A percentile compares a stretch with the other conserved stretches of the same genome.
phyloP scores from a whole-genome alignment of 1,284 basidiomycete species.

The Peniophora sp. region DNA sequence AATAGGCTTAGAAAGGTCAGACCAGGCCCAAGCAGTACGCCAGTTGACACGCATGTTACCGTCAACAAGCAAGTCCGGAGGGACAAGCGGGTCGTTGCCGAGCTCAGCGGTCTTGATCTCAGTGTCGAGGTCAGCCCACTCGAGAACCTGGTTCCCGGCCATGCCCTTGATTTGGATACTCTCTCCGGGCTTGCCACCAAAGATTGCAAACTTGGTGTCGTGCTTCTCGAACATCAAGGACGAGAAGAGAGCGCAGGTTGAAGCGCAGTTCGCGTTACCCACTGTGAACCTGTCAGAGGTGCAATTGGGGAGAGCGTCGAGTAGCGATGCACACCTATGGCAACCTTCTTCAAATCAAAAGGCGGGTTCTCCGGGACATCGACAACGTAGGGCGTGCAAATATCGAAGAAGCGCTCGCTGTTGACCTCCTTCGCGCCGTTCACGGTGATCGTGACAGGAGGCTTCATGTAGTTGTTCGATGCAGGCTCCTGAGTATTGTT shows the following conservation, averaged over 20 bases:
- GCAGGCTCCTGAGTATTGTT: slow-evolving; percentile 37
- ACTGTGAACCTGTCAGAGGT: slow-evolving; percentile 21
- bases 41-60: slow-evolving; percentile 54
- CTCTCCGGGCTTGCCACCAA: slow-evolving; percentile 51
- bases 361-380: slow-evolving; percentile 40
- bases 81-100: slow-evolving; percentile 49
- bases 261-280: slow-evolving; percentile 48
- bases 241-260: slow-evolving; percentile 59
- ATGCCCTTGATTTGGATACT: slow-evolving; percentile 54
- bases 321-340: neutral
- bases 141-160: slow-evolving; percentile 60
- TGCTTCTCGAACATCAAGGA: slow-evolving; percentile 57
- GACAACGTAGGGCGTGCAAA: slow-evolving; percentile 30
- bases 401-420: slow-evolving; percentile 45
- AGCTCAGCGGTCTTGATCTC: slow-evolving; percentile 58
- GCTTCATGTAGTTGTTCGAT: slow-evolving; percentile 42
- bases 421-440: slow-evolving; percentile 43
- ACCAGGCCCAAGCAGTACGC: slow-evolving; percentile 29
- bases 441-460: slow-evolving; percentile 33
- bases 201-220: slow-evolving; percentile 46
- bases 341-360: slow-evolving; percentile 35
- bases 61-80: slow-evolving; percentile 49
- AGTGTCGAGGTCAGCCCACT: slow-evolving; percentile 54
- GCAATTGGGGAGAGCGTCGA: neutral
- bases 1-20: slow-evolving; percentile 18